These are phyloP conservation scores for Monosporascus sp. DNA, from an alignment of 2,329 filamentous ascomycete genomes.

Conservation along the genomic window DNA sequence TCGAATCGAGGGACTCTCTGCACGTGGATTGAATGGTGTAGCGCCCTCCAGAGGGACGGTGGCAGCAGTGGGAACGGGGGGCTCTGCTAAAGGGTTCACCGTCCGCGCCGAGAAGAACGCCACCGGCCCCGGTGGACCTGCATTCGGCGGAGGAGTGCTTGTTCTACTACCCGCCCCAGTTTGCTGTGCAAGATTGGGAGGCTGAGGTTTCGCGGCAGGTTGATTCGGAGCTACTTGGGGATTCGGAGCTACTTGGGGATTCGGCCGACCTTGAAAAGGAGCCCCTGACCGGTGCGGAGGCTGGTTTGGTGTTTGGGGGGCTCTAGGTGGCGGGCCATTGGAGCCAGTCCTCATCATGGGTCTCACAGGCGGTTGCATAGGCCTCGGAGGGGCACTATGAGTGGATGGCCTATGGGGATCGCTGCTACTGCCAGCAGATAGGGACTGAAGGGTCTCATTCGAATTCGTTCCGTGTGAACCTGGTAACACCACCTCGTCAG, in stretches of 20 bases:
- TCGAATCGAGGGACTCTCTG: constrained; percentile 78
- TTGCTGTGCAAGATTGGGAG: constrained; percentile 18
- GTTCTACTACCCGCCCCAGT: constrained; percentile 18
- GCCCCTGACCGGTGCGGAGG: constrained; percentile 18
- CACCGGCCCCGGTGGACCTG: constrained; percentile 35
- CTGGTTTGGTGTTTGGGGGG: constrained; percentile 33
- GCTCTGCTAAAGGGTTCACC: constrained; percentile 51
- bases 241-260: constrained; percentile 19
- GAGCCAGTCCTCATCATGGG: constrained; percentile 26
- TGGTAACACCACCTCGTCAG: constrained; percentile 67
- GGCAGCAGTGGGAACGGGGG: constrained; percentile 35
- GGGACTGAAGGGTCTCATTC: constrained; percentile 22
- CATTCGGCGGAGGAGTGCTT: constrained; percentile 27
- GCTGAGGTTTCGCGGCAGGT: constrained; percentile 6
- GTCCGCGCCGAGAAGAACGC: constrained; percentile 69
- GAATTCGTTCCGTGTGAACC: constrained; percentile 23
- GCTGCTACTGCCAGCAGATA: constrained; percentile 13
- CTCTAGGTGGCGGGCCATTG: constrained; percentile 25
- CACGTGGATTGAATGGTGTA: constrained; percentile 65
- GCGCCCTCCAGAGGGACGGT: constrained; percentile 38
- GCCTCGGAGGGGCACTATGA: constrained; percentile 15
- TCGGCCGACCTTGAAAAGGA: constrained; percentile 20
- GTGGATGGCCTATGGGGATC: constrained; percentile 22
- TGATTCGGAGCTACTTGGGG: constrained; percentile 13
- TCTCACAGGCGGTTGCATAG: constrained; percentile 35